Evolutionary conservation across 148 eudicot genomes (phyloP).

Genomic region (Agrostemma githago): DNA sequence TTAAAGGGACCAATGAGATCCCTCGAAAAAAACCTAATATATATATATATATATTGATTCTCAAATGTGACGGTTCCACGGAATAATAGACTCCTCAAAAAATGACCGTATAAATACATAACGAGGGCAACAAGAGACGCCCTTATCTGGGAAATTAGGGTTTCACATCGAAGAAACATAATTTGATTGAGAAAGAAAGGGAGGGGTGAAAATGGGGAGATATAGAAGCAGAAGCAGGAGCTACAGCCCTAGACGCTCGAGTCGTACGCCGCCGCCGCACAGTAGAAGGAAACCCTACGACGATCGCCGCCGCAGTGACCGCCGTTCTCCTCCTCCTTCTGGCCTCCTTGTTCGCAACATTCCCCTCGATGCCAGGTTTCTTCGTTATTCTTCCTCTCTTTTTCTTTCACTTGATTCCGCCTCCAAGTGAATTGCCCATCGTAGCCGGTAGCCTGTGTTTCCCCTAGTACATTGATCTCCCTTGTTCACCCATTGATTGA

Average conservation of each 20-base stretch:
- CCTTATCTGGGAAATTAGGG: too few relatives aligned
- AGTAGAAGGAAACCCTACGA: conserved; percentile 34
- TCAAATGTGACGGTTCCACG: too few relatives aligned
- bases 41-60: too few relatives aligned
- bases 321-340: conserved; percentile 41
- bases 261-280: conserved; percentile 27
- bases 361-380: conserved; percentile 43
- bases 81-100: too few relatives aligned
- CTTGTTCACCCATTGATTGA: neutral
- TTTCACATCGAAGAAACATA: too few relatives aligned
- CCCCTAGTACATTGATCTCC: too few relatives aligned
- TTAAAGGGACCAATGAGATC: too few relatives aligned
- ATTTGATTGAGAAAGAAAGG: neutral
- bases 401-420: neutral
- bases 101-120: too few relatives aligned
- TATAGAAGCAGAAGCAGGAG: conserved; percentile 49
- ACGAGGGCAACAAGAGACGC: too few relatives aligned
- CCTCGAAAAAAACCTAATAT: too few relatives aligned
- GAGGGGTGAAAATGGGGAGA: conserved; percentile 34
- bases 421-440: too few relatives aligned
- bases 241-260: conserved; percentile 38
- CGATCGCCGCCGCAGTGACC: conserved; percentile 28
- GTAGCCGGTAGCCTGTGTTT: too few relatives aligned
- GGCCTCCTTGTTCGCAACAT: conserved; percentile 60
- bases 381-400: neutral